Evolutionary conservation across 176 grass and related monocot species (phyloP), one percentile per base, ranked within the genome.

Genomic region (Lolium perenne): DNA sequence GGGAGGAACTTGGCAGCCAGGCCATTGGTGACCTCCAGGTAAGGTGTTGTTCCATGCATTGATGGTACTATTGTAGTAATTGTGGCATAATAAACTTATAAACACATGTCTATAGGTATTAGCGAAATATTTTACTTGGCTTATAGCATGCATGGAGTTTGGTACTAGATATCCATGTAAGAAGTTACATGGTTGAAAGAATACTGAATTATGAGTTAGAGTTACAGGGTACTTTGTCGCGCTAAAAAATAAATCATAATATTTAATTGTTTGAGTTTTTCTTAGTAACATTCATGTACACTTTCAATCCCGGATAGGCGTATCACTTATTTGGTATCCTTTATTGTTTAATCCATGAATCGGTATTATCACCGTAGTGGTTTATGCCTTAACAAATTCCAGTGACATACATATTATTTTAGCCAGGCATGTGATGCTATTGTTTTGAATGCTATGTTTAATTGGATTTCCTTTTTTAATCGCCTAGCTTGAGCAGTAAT

Each of bases 21-120:
- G 94, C 94, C 4, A 99, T 99, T 87, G 97, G 92, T 82, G 97
- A 99, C 78, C 97, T 99, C 60, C 97, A 98, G 96, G 96, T 94
- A 72, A 83, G 49, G 14, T 26, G 7, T 55, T 87, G 50, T 76
- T 49, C 38, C 12, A 29, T 86, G 88, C 63, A 82, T 40, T 50
- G 21, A 56, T 56, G 17, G 16, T 66, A 65, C 62, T 15, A 74
- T 46, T 38, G 9, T 65, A 82, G 55, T 45, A 62, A 65, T 70
- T 43, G 4, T 70, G 40, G n/a, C 53, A 23, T 85, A 65, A 53
- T 20, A 65, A 66, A 2, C 69, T 16, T 76, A 25, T 10, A 25
- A 50, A 69, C 10, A 48, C 0, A 10, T 86, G 10, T 1, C 45
- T 70, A 32, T 40, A 69, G 57, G 18, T 48, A 58, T 62, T 69